Base-by-base conservation (phyloP, 1,139 yeast genomes). In the Debaryomyces psychrophilus region DNA sequence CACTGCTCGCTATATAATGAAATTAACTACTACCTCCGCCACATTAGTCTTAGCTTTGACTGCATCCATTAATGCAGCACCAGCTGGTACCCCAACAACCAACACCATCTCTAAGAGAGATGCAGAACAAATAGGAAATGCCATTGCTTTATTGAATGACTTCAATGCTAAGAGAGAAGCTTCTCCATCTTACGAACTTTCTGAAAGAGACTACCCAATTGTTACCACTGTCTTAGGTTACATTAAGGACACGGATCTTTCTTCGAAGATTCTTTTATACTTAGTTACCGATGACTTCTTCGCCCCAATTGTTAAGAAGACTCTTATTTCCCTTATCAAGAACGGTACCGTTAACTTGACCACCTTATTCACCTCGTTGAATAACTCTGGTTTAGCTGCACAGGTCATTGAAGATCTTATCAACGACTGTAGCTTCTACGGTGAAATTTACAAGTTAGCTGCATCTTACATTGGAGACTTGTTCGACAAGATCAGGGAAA, bases 351-450 rank as follows among this genome's bases (percentile, higher is more conserved):
- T 74, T 48, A 65, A 73, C 52, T 50, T 73, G 52, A 58, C 59
- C 41, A 70, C 78, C 9, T 70, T 74, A 57, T 63, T 73, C 55
- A 69, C 64, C 46, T 68, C 77, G 26, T 68, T 74, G 57, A 69
- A 69, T 53, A 73, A 73, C 47, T 73, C 79, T 35, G 78, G 78
- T 41, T 69, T 74, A 54, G 76, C 76, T 39, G 71, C 63, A 40
- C 61, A 57, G 27, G 73, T 73, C 46, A 68, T 74, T 47, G 55
- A 68, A 45, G 64, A 64, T 54, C 61, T 74, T 56, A 70, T 74
- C 53, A 54, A 50, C 49, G 71, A 74, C 58, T 74, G 79, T 68
- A 51, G 61, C 20, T 70, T 73, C 61, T 74, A 74, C 55, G 65
- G 71, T 40, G 67, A 68, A 48, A 71, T 74, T 51, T 74, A 68